A percentile compares a stretch with the other conserved stretches of the same genome.
Evolutionary conservation across 768 basidiomycete genomes (phyloP).

Genomic region (Chlorophyllum brunneum): DNA sequence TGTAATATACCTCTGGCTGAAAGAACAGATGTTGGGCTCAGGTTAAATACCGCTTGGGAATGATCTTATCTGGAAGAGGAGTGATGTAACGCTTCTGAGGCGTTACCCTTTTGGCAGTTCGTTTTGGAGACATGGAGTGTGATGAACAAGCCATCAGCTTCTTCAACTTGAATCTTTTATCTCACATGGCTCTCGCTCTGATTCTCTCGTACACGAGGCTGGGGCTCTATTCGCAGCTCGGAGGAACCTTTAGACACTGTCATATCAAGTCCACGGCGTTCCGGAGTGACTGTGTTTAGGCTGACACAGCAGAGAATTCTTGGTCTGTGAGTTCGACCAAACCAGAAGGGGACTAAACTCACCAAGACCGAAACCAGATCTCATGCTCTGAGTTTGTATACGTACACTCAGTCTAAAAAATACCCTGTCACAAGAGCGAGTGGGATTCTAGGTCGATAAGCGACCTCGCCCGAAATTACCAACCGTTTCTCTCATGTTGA

Average conservation of each 20-base stretch:
- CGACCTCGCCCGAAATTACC: no score
- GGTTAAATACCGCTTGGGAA: background rate
- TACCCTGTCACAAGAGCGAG: no score
- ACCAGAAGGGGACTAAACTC: background rate
- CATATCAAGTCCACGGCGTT: background rate
- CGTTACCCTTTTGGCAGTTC: background rate
- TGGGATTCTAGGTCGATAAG: no score
- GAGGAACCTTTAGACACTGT: background rate
- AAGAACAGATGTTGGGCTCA: background rate
- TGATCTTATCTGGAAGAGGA: background rate
- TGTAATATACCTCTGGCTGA: slow-evolving; percentile 13
- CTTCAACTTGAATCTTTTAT: background rate
- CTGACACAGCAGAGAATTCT: background rate
- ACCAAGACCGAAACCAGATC: background rate
- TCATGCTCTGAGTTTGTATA: no score
- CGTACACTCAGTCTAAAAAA: no score
- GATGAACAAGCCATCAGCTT: slow-evolving; percentile 6
- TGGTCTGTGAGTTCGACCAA: background rate
- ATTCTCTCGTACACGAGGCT: slow-evolving; percentile 4
- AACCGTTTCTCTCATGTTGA: no score
- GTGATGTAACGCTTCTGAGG: background rate
- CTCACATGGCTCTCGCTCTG: background rate
- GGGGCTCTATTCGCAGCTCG: background rate
- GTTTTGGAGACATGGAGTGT: background rate
- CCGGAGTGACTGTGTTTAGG: background rate